Conservation (phyloP, 164 flowering plant genomes). For the Kalanchoe fedtschenkoi region DNA sequence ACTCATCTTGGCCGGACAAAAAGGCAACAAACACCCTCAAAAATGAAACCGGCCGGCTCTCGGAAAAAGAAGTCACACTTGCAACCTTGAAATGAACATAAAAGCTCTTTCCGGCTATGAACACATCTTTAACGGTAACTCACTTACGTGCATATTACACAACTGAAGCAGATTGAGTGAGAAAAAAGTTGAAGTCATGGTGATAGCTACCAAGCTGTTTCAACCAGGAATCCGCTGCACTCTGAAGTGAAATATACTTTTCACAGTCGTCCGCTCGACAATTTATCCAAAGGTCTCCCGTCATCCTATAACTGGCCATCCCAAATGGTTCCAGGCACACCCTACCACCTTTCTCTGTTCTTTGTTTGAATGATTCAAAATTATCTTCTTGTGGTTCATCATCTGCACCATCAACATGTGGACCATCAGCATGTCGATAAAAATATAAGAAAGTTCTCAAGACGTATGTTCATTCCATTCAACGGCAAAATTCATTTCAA, state of each 20-base stretch:
- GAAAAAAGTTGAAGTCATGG: conserved; percentile 9
- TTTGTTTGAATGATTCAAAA: background rate
- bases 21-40: background rate
- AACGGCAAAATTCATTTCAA: background rate
- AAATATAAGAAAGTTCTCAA: background rate
- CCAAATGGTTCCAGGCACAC: conserved; percentile 1
- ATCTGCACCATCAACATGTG: background rate
- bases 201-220: conserved; percentile 7
- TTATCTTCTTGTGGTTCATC: background rate
- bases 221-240: conserved; percentile 6
- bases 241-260: background rate
- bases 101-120: background rate
- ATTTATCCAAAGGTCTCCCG: conserved; percentile 2
- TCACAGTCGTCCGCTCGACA: background rate
- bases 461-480: background rate
- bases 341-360: background rate
- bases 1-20: background rate
- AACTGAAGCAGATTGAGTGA: background rate
- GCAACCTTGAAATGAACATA: background rate
- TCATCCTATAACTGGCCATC: background rate
- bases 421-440: background rate
- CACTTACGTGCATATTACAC: background rate
- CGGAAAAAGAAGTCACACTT: no score
- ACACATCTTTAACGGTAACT: background rate
- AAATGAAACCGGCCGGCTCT: background rate